These are phyloP conservation scores for Yamadazyma pseudoaaseri DNA, from an alignment of 1,139 yeast genomes.

Conservation along the genomic window DNA sequence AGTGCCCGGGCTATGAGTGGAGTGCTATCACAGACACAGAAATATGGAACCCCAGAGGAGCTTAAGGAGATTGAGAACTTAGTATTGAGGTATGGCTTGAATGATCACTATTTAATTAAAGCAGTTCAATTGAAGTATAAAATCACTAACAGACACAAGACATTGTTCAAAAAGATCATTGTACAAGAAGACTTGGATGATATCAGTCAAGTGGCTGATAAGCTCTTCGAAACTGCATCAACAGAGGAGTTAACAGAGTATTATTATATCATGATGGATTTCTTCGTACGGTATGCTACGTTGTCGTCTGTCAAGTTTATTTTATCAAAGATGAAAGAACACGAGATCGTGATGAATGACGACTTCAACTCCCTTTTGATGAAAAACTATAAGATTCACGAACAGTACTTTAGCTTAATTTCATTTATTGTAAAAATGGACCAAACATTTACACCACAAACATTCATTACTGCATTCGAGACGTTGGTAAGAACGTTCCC, in stretches of 20 bases:
- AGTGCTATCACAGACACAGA: conserved; percentile 29
- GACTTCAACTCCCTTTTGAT: conserved; percentile 22
- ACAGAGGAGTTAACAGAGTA: conserved; percentile 12
- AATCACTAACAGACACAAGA: conserved; percentile 27
- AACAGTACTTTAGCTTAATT: conserved; percentile 26
- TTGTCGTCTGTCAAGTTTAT: conserved; percentile 25
- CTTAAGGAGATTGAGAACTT: conserved; percentile 21
- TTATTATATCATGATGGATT: conserved; percentile 15
- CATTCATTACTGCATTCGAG: conserved; percentile 19
- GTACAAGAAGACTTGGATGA: conserved; percentile 23
- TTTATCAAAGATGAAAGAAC: conserved; percentile 23
- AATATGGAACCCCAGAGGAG: conserved; percentile 30
- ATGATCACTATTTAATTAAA: conserved; percentile 23
- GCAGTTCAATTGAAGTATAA: conserved; percentile 23
- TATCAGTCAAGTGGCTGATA: conserved; percentile 19
- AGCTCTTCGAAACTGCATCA: conserved; percentile 10
- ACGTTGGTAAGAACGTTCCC: conserved; percentile 37
- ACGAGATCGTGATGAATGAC: conserved; percentile 18
- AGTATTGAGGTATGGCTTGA: conserved; percentile 20
- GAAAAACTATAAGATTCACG: conserved; percentile 22
- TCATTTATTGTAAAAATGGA: conserved; percentile 22
- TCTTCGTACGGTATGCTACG: conserved; percentile 16
- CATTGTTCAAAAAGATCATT: conserved; percentile 24
- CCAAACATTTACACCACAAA: conserved; percentile 2
- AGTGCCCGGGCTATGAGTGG: conserved; percentile 27